Evolutionary conservation across 345 rosid species (phyloP).

Genomic region (Euclidium syriacum): DNA sequence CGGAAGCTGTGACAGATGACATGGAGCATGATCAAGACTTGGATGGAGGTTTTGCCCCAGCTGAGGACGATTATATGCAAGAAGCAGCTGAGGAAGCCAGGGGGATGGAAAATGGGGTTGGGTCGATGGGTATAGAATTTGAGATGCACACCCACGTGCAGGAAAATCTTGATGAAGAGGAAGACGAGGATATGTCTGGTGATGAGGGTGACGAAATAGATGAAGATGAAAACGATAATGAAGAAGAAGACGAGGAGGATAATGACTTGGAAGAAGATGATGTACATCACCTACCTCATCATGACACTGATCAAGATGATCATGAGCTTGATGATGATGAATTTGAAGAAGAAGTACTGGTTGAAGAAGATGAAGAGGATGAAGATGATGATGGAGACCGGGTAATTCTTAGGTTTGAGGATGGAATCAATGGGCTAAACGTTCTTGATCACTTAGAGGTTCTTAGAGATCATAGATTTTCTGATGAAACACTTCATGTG

Average conservation of each 20-base stretch:
- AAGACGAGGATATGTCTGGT: conserved; percentile 83
- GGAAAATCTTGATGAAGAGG: conserved; percentile 80
- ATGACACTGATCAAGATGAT: conserved; percentile 92
- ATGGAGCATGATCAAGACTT: conserved; percentile 96
- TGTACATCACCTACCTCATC: conserved; percentile 83
- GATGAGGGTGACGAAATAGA: conserved; percentile 75
- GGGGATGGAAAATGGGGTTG: conserved; percentile 69
- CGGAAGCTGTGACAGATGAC: conserved; percentile 86
- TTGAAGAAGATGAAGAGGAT: conserved; percentile 88
- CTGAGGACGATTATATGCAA: conserved; percentile 89
- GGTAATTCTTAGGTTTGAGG: conserved; percentile 79
- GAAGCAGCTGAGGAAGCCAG: conserved; percentile 71
- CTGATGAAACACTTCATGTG: conserved; percentile 80
- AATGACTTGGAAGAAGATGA: conserved; percentile 82
- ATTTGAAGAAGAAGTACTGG: conserved; percentile 84
- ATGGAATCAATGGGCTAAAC: conserved; percentile 85
- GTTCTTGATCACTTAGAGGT: conserved; percentile 93
- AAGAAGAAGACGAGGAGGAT: conserved; percentile 86
- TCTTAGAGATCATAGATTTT: conserved; percentile 78
- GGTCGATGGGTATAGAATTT: conserved; percentile 62
- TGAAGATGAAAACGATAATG: conserved; percentile 72
- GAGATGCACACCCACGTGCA: conserved; percentile 75
- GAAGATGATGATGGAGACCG: conserved; percentile 68
- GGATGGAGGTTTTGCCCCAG: conserved; percentile 64
- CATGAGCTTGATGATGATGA: conserved; percentile 98